A percentile compares a stretch with the other conserved stretches of the same genome.
phyloP scores from a whole-genome alignment of 345 rosid genomes.

The Eucalyptus sideroxylon region DNA sequence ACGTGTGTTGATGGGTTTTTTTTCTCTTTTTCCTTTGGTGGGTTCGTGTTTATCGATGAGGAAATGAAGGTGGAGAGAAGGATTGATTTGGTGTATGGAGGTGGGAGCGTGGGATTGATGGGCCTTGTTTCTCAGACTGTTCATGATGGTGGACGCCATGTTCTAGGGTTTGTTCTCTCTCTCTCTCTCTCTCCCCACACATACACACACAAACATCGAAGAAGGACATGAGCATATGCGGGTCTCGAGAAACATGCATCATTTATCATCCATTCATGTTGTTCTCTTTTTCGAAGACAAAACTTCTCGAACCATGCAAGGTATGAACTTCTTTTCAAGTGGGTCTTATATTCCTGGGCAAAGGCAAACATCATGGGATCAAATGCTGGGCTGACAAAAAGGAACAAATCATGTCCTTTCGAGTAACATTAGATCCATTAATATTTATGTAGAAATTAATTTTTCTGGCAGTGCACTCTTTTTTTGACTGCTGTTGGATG shows the following conservation, averaged over 20 bases:
- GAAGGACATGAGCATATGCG: neutral
- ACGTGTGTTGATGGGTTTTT: neutral
- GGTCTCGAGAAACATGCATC: conserved; percentile 11
- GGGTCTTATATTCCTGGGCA: conserved; percentile 1
- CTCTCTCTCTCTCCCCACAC: neutral
- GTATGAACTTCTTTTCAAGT: neutral
- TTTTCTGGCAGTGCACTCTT: neutral
- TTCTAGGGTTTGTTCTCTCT: conserved; percentile 69
- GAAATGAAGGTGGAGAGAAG: conserved; percentile 69
- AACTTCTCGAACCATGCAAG: neutral
- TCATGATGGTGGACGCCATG: conserved; percentile 99
- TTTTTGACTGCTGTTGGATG: neutral
- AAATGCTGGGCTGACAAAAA: conserved; percentile 10
- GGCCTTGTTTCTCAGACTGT: conserved; percentile 98
- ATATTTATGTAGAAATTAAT: neutral
- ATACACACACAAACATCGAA: neutral
- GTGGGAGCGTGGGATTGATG: conserved; percentile 98
- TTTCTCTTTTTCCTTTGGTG: neutral
- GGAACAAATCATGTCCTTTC: neutral
- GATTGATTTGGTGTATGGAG: conserved; percentile 96
- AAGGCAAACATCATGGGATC: conserved; percentile 39
- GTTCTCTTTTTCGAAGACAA: neutral
- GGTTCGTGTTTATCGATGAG: conserved; percentile 12
- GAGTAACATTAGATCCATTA: neutral
- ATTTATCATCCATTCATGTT: neutral